Percentiles rank a stretch among this genome's conserved stretches.
These are phyloP conservation scores for Phytophthora melonis DNA, from an alignment of 352 stramenopile genomes.

Conservation along the genomic window DNA sequence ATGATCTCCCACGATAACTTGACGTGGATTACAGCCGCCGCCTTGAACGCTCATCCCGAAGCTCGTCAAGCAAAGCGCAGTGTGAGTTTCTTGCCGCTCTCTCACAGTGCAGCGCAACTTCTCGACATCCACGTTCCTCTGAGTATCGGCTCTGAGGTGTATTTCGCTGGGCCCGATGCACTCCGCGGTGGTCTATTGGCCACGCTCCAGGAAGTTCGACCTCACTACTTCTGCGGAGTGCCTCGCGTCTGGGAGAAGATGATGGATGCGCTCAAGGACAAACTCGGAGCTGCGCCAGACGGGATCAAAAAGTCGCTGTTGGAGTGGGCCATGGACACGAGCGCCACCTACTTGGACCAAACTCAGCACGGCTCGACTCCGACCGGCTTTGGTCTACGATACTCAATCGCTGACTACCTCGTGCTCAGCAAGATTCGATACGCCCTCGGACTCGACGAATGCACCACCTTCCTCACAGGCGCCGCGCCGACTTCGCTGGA, in stretches of 20 bases:
- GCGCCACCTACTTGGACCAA: too few species aligned
- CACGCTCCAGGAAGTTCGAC: conserved; percentile 71
- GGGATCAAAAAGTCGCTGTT: conserved; percentile 88
- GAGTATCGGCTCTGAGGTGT: conserved; percentile 69
- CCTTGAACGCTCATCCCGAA: conserved; percentile 44
- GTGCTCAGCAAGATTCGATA: conserved; percentile 43
- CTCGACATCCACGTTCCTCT: conserved; percentile 85
- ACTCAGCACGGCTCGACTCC: conserved; percentile 3
- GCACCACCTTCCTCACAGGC: conserved; percentile 77
- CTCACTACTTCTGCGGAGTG: conserved; percentile 86
- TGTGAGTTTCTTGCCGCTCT: conserved; percentile 87
- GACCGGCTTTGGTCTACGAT: too few species aligned
- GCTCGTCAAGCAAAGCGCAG: conserved; percentile 60
- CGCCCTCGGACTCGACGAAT: conserved; percentile 77
- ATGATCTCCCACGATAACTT: conserved; percentile 86
- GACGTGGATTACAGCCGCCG: conserved; percentile 67
- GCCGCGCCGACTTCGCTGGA: conserved; percentile 72
- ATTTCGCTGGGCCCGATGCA: conserved; percentile 80
- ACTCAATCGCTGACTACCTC: too few species aligned
- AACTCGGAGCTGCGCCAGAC: conserved; percentile 27
- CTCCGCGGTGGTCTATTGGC: conserved; percentile 71
- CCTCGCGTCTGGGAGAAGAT: conserved; percentile 91
- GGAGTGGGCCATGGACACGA: conserved; percentile 80
- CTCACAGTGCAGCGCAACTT: conserved; percentile 82
- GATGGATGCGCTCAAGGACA: conserved; percentile 80